Conservation (phyloP, 1,284 basidiomycete species). For the Apiotrichum gamsii region DNA sequence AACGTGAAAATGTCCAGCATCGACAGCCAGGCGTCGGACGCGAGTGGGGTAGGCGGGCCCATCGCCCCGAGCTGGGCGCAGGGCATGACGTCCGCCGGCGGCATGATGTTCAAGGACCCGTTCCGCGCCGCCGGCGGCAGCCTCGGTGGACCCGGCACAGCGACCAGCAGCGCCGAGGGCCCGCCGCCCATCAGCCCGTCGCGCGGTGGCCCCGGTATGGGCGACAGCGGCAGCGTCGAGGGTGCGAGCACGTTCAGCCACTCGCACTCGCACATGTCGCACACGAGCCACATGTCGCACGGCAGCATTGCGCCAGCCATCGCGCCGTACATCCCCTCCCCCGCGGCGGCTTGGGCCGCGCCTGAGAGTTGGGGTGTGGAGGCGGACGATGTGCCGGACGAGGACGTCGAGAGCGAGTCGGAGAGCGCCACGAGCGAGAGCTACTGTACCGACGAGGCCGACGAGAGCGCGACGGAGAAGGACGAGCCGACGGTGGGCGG, state of each 20-base stretch:
- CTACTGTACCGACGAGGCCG: constrained; percentile 24
- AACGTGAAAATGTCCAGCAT: constrained; percentile 40
- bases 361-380: constrained; percentile 55
- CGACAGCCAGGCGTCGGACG: constrained; percentile 27
- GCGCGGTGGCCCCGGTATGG: neutral
- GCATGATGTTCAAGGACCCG: constrained; percentile 42
- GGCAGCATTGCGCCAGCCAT: constrained; percentile 2
- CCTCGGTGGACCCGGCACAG: too few relatives aligned
- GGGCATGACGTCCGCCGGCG: constrained; percentile 2
- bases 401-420: constrained; percentile 20
- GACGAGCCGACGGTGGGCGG: too few relatives aligned
- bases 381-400: constrained; percentile 42
- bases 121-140: too few relatives aligned
- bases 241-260: neutral
- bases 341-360: constrained; percentile 49
- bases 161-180: neutral
- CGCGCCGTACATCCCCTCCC: constrained; percentile 8
- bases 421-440: constrained; percentile 31
- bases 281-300: neutral
- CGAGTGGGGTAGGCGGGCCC: constrained; percentile 18
- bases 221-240: neutral
- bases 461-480: neutral
- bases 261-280: too few relatives aligned
- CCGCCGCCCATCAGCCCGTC: neutral
- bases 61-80: constrained; percentile 35